Base-by-base conservation (phyloP, 1,284 basidiomycete genomes). In the Pascua sp. region DNA sequence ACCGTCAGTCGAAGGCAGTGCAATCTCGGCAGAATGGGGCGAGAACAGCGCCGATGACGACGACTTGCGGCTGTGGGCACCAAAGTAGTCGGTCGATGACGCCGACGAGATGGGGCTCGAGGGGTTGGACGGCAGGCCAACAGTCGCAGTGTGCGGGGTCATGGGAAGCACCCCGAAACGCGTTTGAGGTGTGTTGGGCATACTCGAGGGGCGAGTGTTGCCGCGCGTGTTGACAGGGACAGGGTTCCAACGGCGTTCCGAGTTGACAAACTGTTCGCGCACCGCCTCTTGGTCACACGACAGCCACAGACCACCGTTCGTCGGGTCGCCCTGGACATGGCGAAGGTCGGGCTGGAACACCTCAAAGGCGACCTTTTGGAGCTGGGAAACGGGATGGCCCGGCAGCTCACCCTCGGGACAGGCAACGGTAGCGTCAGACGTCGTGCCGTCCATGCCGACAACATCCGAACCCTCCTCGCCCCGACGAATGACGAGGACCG, bases 341-440 rank as follows among this genome's bases (percentile, higher is more conserved):
- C 56, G 55, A 56, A 61, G 59, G 44, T 63, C 64, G 18, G 82
- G 80, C 67, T 89, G 86, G 69, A 86, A 92, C 10, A 93, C 86
- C 77, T 94, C 91, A 64, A 94, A 90, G 0, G 90, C 91, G 61
- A 94, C 75, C 67, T 93, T 97, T 80, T 96, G 93, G 53, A 96
- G 81, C 71, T 98, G 95, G 16, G 91, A 93, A 18, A 97, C 91
- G 5, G 92, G 89, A 70, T 97, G 92, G 4, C 93, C 92, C 59
- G 90, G 88, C 1, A 90, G 86, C 76, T 97, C 94, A 37, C 91
- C 89, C 8, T 85, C 83, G 1, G 85, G 78, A 65, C 88, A 90
- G 70, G 72, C 69, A 1, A 67, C 37, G 5, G 60, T 59, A 2
- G 56, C 37, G 9, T 75, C 70, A 8, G 57, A 50, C 5, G 56